Evolutionary conservation across 2,329 filamentous ascomycete species (phyloP).

Genomic region (Trichoderma guizhouense): DNA sequence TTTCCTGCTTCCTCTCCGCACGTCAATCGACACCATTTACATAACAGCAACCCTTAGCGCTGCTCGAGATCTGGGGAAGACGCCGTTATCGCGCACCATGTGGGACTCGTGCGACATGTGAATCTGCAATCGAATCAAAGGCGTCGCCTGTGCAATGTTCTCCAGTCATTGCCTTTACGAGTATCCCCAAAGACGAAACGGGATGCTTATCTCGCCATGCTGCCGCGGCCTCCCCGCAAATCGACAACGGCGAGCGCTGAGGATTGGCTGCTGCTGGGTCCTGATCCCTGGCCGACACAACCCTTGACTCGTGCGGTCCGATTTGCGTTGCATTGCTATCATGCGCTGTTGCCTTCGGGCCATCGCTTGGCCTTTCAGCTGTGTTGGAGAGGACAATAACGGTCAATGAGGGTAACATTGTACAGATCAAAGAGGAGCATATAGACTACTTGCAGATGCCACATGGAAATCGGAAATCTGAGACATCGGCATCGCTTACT

Average conservation of each 20-base stretch:
- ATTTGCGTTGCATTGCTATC: background rate
- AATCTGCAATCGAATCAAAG: background rate
- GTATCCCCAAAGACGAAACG: background rate
- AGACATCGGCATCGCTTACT: background rate
- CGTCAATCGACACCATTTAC: background rate
- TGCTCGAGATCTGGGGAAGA: constrained; percentile 10
- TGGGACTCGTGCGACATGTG: background rate
- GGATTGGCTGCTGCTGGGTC: constrained; percentile 2
- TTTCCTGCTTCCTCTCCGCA: background rate
- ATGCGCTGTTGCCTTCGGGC: background rate
- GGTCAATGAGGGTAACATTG: background rate
- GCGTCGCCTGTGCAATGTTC: background rate
- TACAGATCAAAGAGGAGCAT: background rate
- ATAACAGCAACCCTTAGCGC: constrained; percentile 12
- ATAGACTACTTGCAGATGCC: background rate
- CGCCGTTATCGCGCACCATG: constrained; percentile 10
- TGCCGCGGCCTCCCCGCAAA: constrained; percentile 4
- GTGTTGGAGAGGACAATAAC: background rate
- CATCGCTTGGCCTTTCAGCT: background rate
- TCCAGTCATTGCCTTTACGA: background rate
- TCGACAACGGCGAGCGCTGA: background rate
- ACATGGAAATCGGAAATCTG: background rate
- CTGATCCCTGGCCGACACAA: background rate
- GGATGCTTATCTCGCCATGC: constrained; percentile 9
- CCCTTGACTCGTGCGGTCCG: constrained; percentile 5